These are phyloP conservation scores for Xylaria palmicola DNA, from an alignment of 495 filamentous ascomycete genomes.

Conservation along the genomic window DNA sequence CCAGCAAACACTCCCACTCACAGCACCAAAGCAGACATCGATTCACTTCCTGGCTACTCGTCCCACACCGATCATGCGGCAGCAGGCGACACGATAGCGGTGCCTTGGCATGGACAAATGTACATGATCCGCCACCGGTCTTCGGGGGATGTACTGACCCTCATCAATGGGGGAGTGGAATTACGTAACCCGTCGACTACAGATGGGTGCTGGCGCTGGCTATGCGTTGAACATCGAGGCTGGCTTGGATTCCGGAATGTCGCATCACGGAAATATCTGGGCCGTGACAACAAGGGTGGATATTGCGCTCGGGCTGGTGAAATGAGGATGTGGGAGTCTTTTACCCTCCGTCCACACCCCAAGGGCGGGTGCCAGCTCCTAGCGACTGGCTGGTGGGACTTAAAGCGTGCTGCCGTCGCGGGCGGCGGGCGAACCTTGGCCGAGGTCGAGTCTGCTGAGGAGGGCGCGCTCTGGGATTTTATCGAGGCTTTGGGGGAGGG, in stretches of 20 bases:
- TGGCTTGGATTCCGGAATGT: not conserved
- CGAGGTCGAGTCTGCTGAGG: slow-evolving; percentile 5
- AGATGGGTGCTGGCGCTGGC: no score
- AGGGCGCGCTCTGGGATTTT: slow-evolving; percentile 1
- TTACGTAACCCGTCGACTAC: no score
- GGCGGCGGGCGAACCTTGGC: slow-evolving; percentile 5
- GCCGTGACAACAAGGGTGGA: not conserved
- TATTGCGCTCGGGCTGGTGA: not conserved
- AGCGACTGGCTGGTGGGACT: slow-evolving; percentile 1
- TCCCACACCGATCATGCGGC: not conserved
- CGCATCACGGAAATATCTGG: not conserved
- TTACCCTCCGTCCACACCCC: not conserved
- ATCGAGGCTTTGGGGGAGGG: slow-evolving; percentile 3
- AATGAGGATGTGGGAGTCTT: not conserved
- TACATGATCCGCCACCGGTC: not conserved
- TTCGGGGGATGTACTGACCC: no score
- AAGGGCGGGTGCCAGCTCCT: slow-evolving; percentile 5
- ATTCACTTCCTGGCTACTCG: no score
- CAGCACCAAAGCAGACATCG: no score
- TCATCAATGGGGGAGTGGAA: no score
- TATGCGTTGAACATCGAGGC: not conserved
- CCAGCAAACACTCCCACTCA: no score
- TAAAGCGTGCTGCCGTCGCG: slow-evolving; percentile 3
- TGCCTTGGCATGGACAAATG: not conserved
- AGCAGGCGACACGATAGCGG: not conserved